Base-by-base conservation (phyloP, 257 asterid species). In the Ophiorrhiza pumila region DNA sequence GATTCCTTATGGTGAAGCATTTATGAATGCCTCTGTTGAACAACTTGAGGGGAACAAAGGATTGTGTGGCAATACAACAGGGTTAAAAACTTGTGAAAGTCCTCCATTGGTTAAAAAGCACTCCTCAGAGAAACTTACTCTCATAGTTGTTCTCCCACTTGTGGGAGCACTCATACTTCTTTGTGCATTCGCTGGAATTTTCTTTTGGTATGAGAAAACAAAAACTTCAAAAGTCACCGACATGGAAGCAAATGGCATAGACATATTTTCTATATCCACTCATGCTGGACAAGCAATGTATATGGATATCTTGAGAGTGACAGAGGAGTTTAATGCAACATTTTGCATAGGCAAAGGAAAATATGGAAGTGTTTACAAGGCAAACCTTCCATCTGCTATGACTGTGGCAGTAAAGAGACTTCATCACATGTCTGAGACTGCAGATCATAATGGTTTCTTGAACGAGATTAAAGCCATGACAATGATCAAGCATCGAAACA, bases 331-430 rank as follows among this genome's bases (percentile, higher is more conserved):
- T 43, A 42, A 47, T 53, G 18, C 55, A 9, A 69, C 17, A 29
- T 63, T 50, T 69, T 81, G 85, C 73, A 75, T 82, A 3, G 85
- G 85, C 17, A 60, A 50, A 34, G 89, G 87, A 50, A 80, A 80
- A 20, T 37, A 68, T 32, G 85, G 83, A 41, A 82, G 77, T 65
- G 85, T 85, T 8, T 71, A 37, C 46, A 84, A 49, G 41, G 79
- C 81, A 32, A 65, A 78, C 20, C 62, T 78, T 55, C 74, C 79
- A 61, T 18, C 63, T 13, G 67, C 71, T 57, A 76, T 79, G 12
- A 78, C 80, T 18, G 73, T 81, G 23, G 84, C 86, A 0, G 80
- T 79, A 17, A 81, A 84, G 34, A 18, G 72, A 35, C 29, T 27
- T 66, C 46, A 8, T 15, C 11, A 18, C 27, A 32, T 67, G 32